Conservation (phyloP, 164 flowering plant genomes). For the Brasenia schreberi region DNA sequence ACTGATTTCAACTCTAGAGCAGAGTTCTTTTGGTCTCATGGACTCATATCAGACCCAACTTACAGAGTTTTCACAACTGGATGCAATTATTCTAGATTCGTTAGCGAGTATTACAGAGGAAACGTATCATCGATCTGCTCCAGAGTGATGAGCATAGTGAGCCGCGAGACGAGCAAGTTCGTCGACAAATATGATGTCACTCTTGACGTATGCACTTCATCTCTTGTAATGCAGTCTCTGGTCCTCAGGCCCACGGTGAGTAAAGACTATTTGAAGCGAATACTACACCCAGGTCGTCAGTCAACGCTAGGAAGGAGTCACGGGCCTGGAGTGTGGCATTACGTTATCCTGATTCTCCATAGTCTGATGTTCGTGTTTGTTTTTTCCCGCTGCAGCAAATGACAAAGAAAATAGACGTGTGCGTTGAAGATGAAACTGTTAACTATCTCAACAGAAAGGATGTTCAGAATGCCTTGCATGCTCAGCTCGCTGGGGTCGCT, state of each 20-base stretch:
- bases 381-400: conserved; percentile 26
- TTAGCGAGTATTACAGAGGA: conserved; percentile 58
- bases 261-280: not conserved
- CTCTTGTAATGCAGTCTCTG: conserved; percentile 50
- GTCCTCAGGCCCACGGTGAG: conserved; percentile 47
- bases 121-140: conserved; percentile 51
- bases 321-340: not conserved
- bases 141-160: conserved; percentile 51
- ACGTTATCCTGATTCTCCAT: not conserved
- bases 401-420: conserved; percentile 51
- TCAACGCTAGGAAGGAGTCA: not conserved
- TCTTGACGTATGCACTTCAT: conserved; percentile 70
- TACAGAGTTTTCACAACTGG: conserved; percentile 51
- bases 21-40: conserved; percentile 81
- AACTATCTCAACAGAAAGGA: conserved; percentile 61
- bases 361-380: not conserved
- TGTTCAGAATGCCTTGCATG: conserved; percentile 72
- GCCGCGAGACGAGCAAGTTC: conserved; percentile 57
- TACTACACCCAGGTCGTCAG: not conserved
- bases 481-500: conserved; percentile 52
- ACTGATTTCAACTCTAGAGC: conserved; percentile 70
- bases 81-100: conserved; percentile 71
- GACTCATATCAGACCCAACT: conserved; percentile 73
- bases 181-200: conserved; percentile 80
- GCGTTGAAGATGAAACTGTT: conserved; percentile 69